Conservation (phyloP, 2,329 filamentous ascomycete species). For the Xylariaceae sp. region DNA sequence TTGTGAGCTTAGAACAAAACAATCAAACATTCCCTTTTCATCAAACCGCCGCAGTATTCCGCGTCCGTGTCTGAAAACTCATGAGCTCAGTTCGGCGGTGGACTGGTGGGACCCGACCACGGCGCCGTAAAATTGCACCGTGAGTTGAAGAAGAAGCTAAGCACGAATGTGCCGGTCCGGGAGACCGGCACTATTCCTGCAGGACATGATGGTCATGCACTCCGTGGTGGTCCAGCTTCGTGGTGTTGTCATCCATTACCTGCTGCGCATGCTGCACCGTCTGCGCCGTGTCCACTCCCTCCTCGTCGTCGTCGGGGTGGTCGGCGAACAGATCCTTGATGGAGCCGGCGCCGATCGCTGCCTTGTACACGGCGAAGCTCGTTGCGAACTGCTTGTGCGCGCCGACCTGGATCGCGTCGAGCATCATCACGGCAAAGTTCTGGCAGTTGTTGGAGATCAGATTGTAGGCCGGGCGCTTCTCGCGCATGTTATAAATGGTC, state of each 20-base stretch:
- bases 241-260: conserved; percentile 14
- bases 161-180: too few species aligned
- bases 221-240: conserved; percentile 12
- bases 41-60: too few species aligned
- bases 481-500: conserved; percentile 14
- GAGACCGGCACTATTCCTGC: too few species aligned
- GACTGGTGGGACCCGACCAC: too few species aligned
- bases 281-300: conserved; percentile 8
- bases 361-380: conserved; percentile 10
- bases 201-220: too few species aligned
- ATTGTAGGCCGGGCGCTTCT: conserved; percentile 12
- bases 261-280: conserved; percentile 8
- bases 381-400: conserved; percentile 12
- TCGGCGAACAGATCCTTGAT: conserved; percentile 11
- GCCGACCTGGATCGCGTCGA: conserved; percentile 12
- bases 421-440: conserved; percentile 13
- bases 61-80: too few species aligned
- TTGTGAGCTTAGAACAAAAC: too few species aligned
- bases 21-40: too few species aligned
- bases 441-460: conserved; percentile 15
- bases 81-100: too few species aligned
- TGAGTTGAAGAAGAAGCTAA: too few species aligned
- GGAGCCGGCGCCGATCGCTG: conserved; percentile 9
- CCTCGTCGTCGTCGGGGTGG: conserved; percentile 8
- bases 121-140: too few species aligned